Evolutionary conservation across 768 basidiomycete genomes (phyloP), one percentile per base, ranked within the genome.

Genomic region (Crepidotus variabilis): DNA sequence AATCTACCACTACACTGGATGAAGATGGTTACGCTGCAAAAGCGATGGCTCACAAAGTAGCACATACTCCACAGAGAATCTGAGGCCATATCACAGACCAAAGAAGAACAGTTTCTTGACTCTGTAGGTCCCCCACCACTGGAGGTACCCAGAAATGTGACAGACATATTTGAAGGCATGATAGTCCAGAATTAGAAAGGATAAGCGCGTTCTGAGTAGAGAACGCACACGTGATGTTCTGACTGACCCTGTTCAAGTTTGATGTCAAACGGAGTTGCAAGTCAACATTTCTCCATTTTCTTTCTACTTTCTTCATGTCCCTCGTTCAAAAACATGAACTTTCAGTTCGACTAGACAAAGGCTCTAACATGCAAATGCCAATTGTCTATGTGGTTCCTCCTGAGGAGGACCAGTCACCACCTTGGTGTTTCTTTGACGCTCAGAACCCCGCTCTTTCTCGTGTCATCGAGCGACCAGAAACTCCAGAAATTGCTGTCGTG

Each of bases 141-240:
- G 45, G 80, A 86, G 1, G 88, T 92, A 13, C 90, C 90, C 8
- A 92, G 73, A 65, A 93, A 92, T 22, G 83, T 86, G 45, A 90
- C 74, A 16, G 71, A 70, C 71, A 90, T 81, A 54, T 76, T 63
- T 48, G 65, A 67, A 1, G 68, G 57, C 75, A 78, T 78, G 39
- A 43, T 51, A 43, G 45, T 36, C 24, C 49, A 23, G 54, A 55
- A 32, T 45, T n/a, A 46, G 51, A n/a, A 20, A 45, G 20, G 21
- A 20, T 18, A 45, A 51, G 39, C 34, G 32, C 28, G 28, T 28
- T 28, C 4, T 28, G 28, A 8, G 28, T 28, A 28, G 4, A 28
- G 3, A 8, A 61, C 68, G 69, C 50, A 23, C 72, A 73, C 70
- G 70, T 73, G 70, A 69, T 52, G 35, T 16, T 8, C 54, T 52